Base-by-base conservation (phyloP, 225 moss, liverwort and hornwort species). In the Marchantia polymorpha region DNA sequence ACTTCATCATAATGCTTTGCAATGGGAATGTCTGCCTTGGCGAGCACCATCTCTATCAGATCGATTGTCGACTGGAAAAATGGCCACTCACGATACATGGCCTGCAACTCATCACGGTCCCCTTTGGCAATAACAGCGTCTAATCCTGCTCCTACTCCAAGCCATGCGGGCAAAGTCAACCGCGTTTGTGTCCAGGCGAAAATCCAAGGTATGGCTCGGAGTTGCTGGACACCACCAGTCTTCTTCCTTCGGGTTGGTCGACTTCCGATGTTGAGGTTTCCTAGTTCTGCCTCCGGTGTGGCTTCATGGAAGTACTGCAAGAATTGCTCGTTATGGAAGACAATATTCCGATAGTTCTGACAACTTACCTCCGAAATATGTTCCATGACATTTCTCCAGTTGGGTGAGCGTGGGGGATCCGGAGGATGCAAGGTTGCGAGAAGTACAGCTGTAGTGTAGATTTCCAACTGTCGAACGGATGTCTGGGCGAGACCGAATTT, bases 111-210 rank as follows among this genome's bases (percentile, higher is more conserved):
- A 55, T 95, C 91, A 64, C 83, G 89, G 81, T 90, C 76, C 23
- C 95, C 93, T 53, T 69, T 89, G 22, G 86, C 85, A 73, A 95
- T 90, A 17, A 91, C 95, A 61, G 90, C 87, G 52, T 92, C 88
- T 48, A 95, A 84, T 58, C 95, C 93, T 66, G 89, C 87, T 7
- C 95, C 95, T 8, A 95, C 92, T 76, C 95, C 93, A 2, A 95
- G 87, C 93, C 93, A 95, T 46, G 95, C 95, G 39, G 93, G 95
- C 74, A 95, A 89, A 49, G 92, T 92, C 72, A 93, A 86, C 8
- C 95, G 85, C 7, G 95, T 95, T 78, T 95, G 91, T 13, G 93
- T 95, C 95, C 93, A 95, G 39, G 95, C 95, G 78, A 95, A 95
- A 56, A 93, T 93, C 95, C 91, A 95, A 71, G 95, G 95, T 82